Base-by-base conservation (phyloP, 2,329 filamentous ascomycete genomes). In the Berkeleyomyces rouxiae region DNA sequence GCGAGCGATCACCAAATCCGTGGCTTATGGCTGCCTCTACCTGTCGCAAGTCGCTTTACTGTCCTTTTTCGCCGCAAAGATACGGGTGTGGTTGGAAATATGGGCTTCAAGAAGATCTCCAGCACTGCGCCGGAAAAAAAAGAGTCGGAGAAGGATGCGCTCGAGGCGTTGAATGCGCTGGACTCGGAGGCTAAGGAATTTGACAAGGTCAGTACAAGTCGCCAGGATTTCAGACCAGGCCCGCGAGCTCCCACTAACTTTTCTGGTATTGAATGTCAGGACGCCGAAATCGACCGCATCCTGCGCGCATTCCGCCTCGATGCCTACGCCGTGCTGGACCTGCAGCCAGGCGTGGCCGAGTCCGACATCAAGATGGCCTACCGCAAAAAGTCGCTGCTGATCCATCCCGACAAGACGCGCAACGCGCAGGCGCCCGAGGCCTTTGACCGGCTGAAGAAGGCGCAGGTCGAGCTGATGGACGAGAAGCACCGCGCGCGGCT, bases 331-430 rank as follows among this genome's bases (percentile, higher is more conserved):
- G 90, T 99, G 58, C 85, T 99, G 55, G 93, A 95, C 73, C 87
- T 99, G 55, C 90, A 96, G 72, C 93, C 93, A 3, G 93, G 93
- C 71, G 90, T 97, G 23, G 84, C 93, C 63, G 92, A 97, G 69
- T 91, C 89, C 65, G 93, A 97, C 76, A 97, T 99, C 79, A 97
- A 96, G 76, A 78, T 86, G 68, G 82, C 83, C 68, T 99, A 97
- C 77, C 91, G 93, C 78, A 91, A 90, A 70, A 97, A 96, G 75
- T 99, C 93, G n/a, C 85, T 99, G 63, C 84, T 99, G 58, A 97
- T 99, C 77, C 93, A 99, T 77, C 93, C 93, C 5, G 93, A 99
- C 78, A 99, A 99, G 74, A 96, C 93, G 63, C 85, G 85, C 70
- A 97, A 99, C 71, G 86, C 90, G 0, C 82, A 79, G 58, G 93